Evolutionary conservation across 352 stramenopile species (phyloP).

Genomic region (Globisporangium acanthophoron): DNA sequence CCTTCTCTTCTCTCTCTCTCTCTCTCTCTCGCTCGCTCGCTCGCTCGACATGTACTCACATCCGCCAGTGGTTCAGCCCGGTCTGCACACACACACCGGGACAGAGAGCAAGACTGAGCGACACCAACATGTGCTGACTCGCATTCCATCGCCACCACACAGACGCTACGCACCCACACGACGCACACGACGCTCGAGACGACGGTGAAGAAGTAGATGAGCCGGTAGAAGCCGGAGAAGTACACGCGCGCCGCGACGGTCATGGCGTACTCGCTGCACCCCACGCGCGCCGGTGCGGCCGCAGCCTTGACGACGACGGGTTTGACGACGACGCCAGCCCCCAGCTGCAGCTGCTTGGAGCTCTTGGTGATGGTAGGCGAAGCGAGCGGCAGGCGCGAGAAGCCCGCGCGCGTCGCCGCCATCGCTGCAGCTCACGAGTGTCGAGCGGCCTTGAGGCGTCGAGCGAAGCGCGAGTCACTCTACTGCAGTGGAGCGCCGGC

Average conservation of each 20-base stretch:
- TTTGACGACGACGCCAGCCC: background rate
- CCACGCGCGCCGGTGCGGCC: slow-evolving; percentile 20
- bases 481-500: too few relatives aligned
- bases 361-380: background rate
- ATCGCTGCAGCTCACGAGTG: background rate
- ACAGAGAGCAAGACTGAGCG: slow-evolving; percentile 3
- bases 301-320: background rate
- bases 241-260: slow-evolving; percentile 77
- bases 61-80: slow-evolving; percentile 66
- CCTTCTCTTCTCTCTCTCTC: background rate
- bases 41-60: slow-evolving; percentile 26
- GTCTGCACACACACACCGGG: slow-evolving; percentile 32
- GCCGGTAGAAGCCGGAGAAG: slow-evolving; percentile 72
- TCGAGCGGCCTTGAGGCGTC: too few relatives aligned
- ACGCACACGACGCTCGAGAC: slow-evolving; percentile 64
- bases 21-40: background rate
- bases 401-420: slow-evolving; percentile 11
- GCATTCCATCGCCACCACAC: background rate
- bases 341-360: background rate
- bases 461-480: too few relatives aligned
- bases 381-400: slow-evolving; percentile 25
- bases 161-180: slow-evolving; percentile 43
- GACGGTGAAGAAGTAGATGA: slow-evolving; percentile 82
- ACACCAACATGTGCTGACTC: background rate
- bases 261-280: slow-evolving; percentile 66